Evolutionary conservation across 2,329 filamentous ascomycete genomes (phyloP).

Genomic region (Pseudogymnoascus sp.): DNA sequence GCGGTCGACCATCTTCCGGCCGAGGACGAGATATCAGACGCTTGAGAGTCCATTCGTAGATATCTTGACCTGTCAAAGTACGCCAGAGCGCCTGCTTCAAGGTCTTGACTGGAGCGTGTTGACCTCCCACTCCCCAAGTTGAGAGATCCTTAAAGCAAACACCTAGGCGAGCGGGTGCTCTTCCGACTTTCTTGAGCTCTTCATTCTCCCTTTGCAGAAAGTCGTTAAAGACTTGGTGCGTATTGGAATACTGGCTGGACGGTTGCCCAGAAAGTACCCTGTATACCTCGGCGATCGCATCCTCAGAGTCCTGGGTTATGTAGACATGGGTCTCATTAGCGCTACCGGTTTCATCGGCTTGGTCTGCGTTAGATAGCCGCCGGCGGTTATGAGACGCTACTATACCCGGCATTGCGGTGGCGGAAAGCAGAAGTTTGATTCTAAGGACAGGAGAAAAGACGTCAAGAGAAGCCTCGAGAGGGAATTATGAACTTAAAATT

Average conservation of each 20-base stretch:
- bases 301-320: constrained; percentile 1
- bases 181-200: neutral
- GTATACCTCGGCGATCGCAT: neutral
- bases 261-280: neutral
- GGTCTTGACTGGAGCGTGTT: neutral
- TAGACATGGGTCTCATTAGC: neutral
- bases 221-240: neutral
- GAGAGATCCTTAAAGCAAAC: neutral
- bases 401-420: neutral
- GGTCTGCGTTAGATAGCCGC: neutral
- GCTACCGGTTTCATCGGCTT: neutral
- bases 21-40: neutral
- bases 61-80: constrained; percentile 4
- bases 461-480: neutral
- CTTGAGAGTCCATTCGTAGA: constrained; percentile 8
- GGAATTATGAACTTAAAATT: neutral
- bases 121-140: neutral
- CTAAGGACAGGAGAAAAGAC: neutral
- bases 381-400: neutral
- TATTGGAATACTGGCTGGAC: neutral
- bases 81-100: neutral
- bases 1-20: neutral
- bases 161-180: neutral
- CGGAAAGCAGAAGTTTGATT: neutral
- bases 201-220: neutral